These are phyloP conservation scores for Corymbia maculata DNA, from an alignment of 345 rosid species.

Conservation along the genomic window DNA sequence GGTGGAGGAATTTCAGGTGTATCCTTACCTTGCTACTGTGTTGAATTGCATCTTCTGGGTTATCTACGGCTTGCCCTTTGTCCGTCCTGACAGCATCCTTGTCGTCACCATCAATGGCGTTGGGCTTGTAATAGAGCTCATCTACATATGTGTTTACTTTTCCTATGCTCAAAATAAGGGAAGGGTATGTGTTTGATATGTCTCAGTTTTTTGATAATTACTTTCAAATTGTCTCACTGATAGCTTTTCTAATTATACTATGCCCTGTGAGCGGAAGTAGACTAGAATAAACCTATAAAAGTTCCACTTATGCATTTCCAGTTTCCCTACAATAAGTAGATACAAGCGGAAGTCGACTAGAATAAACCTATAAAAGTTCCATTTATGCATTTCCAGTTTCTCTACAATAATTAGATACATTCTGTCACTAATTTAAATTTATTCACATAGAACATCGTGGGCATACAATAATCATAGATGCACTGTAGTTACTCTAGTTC, in stretches of 20 bases:
- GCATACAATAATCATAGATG: background rate
- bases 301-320: background rate
- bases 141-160: constrained; percentile 20
- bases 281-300: background rate
- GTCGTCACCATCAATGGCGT: constrained; percentile 28
- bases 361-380: background rate
- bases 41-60: constrained; percentile 30
- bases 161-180: background rate
- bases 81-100: constrained; percentile 24
- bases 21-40: constrained; percentile 25
- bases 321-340: background rate
- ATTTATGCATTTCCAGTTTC: background rate
- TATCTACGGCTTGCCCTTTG: constrained; percentile 33
- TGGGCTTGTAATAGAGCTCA: constrained; percentile 19
- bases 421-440: background rate
- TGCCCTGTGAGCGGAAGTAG: background rate
- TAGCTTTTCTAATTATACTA: background rate
- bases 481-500: background rate
- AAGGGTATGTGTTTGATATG: background rate
- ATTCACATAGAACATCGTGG: background rate
- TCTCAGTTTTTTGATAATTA: background rate
- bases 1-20: constrained; percentile 29
- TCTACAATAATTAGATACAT: background rate
- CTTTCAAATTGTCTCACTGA: background rate
- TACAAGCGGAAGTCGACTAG: background rate